Base-by-base conservation (phyloP, 2,329 filamentous ascomycete genomes). In the Venturia carpophila region DNA sequence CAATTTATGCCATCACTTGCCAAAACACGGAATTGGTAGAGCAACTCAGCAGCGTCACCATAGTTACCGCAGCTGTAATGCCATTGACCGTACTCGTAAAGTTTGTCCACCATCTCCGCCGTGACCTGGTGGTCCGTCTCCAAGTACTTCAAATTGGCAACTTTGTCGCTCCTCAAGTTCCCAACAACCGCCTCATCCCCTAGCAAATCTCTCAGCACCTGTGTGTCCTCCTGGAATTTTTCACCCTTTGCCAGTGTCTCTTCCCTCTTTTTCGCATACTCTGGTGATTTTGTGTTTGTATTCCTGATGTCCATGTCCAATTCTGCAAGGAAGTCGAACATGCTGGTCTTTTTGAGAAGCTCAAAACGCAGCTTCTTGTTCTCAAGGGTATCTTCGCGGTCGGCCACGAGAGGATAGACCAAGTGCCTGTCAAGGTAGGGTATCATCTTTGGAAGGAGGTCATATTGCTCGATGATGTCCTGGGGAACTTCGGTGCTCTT, bases 1-100 rank as follows among this genome's bases (percentile, higher is more conserved):
- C 11, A 5, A n/a, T 42, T 13, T 19, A 24, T 66, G 30, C 6
- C 7, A 34, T 21, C 30, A 37, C 62, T 56, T 70, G 78, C 77
- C 71, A 99, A 85, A 69, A 99, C 92, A 74, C 94, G 90, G 87
- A 97, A 99, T 76, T 96, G 91, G 81, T 97, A 97, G 64, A 99
- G 87, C 71, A 96, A 84, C 75, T 97, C 94, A 68, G 92, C 89
- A 41, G 94, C 93, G 71, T 89, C 89, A 64, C 82, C 87, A 78
- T 99, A 99, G 79, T 92, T 91, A 70, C 94, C 94, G 76, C 92
- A 97, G 81, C 91, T 93, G 82, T 97, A 99, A 81, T 96, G 91
- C 80, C 97, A 97, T 77, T 94, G 90, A 71, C 94, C 94, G 73
- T 92, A 96, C 73, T 97, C 92, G 80, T 93, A 96, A 65, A 99